phyloP scores from a whole-genome alignment of 2,329 filamentous ascomycete species.

The Pseudogymnoascus sp. region DNA sequence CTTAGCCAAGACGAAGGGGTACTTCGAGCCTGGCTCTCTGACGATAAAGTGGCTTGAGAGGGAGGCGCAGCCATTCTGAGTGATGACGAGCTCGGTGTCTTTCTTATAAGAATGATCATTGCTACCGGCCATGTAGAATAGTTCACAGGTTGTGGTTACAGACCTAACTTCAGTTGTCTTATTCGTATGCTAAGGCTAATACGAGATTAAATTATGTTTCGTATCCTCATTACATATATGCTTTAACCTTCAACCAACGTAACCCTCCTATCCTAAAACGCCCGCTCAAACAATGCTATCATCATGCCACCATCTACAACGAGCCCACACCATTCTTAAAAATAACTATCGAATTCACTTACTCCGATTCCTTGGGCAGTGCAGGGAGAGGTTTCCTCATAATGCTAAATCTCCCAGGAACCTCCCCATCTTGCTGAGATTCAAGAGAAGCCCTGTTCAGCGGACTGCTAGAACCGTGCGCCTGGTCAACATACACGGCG shows the following conservation, averaged over 20 bases:
- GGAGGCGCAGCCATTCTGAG: constrained; percentile 62
- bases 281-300: constrained; percentile 6
- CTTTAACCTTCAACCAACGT: background rate
- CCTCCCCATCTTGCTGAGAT: background rate
- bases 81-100: background rate
- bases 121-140: background rate
- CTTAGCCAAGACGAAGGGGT: constrained; percentile 69
- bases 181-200: background rate
- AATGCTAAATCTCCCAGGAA: constrained; percentile 15
- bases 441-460: background rate
- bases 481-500: background rate
- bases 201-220: constrained; percentile 5
- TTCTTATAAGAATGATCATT: background rate
- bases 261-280: background rate
- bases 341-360: background rate
- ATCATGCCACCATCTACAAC: background rate
- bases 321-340: background rate
- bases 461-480: background rate
- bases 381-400: constrained; percentile 39
- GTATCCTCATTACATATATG: background rate
- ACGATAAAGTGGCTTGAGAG: constrained; percentile 76
- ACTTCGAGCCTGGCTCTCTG: constrained; percentile 65
- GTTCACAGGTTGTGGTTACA: background rate
- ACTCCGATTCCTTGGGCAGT: constrained; percentile 25
- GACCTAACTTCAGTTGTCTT: background rate